Evolutionary conservation across 106 monocot species (phyloP).

Genomic region (Cymbidium sinense): DNA sequence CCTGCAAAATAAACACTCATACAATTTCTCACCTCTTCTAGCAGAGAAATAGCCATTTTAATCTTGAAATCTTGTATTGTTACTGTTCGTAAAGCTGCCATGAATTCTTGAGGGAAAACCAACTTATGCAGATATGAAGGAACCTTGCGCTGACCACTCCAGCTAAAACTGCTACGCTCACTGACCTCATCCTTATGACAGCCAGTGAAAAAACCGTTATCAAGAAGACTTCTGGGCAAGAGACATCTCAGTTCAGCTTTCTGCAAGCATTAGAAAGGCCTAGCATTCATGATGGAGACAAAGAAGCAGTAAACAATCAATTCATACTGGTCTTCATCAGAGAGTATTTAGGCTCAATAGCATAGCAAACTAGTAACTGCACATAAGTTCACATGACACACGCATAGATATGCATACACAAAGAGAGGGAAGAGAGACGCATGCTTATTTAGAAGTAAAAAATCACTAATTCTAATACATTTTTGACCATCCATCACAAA

Average conservation of each 20-base stretch:
- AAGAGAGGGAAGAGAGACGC: too few relatives aligned
- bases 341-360: background rate
- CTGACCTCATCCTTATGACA: constrained; percentile 4
- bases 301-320: background rate
- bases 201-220: constrained; percentile 53
- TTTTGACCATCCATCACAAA: background rate
- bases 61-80: constrained; percentile 67
- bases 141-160: constrained; percentile 84
- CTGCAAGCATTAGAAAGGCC: constrained; percentile 31
- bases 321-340: constrained; percentile 1
- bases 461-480: background rate
- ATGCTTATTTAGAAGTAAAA: background rate
- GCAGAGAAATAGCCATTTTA: constrained; percentile 37
- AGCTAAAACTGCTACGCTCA: constrained; percentile 51
- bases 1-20: background rate
- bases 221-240: constrained; percentile 60
- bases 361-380: background rate
- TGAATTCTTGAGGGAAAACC: constrained; percentile 82
- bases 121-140: constrained; percentile 69
- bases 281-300: background rate
- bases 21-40: constrained; percentile 48
- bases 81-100: constrained; percentile 62
- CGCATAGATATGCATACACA: too few relatives aligned
- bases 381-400: background rate
- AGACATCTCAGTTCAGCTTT: constrained; percentile 91